phyloP scores from a whole-genome alignment of 495 filamentous ascomycete species.

The Usnea hakonensis region DNA sequence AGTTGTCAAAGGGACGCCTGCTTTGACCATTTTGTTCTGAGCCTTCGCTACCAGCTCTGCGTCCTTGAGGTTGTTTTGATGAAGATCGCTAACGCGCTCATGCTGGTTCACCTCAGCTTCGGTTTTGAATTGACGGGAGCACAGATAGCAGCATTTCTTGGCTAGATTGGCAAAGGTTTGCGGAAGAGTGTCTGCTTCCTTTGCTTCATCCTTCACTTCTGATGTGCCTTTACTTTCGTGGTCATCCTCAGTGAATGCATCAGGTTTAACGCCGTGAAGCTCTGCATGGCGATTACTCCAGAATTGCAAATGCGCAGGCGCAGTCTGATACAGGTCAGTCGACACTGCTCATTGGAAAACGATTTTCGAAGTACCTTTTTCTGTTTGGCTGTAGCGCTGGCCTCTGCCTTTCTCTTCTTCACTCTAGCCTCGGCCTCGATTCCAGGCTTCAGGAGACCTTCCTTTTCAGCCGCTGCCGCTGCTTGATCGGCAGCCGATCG shows the following conservation, averaged over 20 bases:
- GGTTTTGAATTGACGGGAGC: constrained; percentile 64
- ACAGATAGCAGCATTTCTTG: constrained; percentile 69
- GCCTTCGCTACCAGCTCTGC: constrained; percentile 51
- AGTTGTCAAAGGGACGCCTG: constrained; percentile 30
- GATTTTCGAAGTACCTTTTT: constrained; percentile 33
- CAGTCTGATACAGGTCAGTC: constrained; percentile 27
- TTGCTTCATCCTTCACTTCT: constrained; percentile 28
- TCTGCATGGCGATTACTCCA: constrained; percentile 85
- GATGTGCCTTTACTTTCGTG: constrained; percentile 28
- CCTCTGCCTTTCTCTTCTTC: constrained; percentile 66
- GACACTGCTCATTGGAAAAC: neutral
- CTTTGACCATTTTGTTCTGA: constrained; percentile 50
- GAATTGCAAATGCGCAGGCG: constrained; percentile 68
- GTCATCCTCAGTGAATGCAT: constrained; percentile 25
- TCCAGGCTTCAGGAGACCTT: constrained; percentile 31
- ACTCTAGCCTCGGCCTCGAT: constrained; percentile 49
- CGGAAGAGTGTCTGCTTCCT: constrained; percentile 22
- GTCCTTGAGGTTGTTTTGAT: constrained; percentile 61
- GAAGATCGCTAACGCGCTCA: constrained; percentile 66
- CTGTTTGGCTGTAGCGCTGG: constrained; percentile 40
- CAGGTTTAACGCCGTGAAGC: constrained; percentile 53
- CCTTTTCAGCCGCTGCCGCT: constrained; percentile 33
- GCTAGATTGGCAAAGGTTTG: constrained; percentile 65
- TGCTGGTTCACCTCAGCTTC: constrained; percentile 63
- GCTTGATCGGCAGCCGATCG: constrained; percentile 21